Evolutionary conservation across 805 yeast species (phyloP).

Genomic region (Pichia heedii): DNA sequence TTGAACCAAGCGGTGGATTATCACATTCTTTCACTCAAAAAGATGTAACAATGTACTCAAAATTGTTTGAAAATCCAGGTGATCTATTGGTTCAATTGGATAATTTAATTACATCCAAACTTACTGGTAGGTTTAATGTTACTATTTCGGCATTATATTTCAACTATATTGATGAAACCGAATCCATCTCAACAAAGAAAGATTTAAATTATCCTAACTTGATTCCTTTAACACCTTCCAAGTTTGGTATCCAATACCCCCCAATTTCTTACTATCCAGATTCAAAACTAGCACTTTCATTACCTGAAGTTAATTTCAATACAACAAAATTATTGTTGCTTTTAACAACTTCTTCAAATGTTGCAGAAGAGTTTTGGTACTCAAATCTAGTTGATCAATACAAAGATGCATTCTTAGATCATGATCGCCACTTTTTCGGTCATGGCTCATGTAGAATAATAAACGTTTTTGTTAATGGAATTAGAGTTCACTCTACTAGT

Average conservation of each 20-base stretch:
- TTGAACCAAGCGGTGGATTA: conserved; percentile 55
- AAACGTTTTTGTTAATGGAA: conserved; percentile 51
- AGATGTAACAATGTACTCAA: conserved; percentile 51
- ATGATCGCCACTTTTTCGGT: conserved; percentile 38
- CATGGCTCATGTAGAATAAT: conserved; percentile 68
- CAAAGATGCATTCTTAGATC: conserved; percentile 29
- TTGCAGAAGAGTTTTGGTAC: conserved; percentile 81
- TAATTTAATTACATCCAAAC: conserved; percentile 44
- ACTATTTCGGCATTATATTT: conserved; percentile 44
- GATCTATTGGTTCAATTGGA: conserved; percentile 52
- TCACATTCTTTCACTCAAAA: conserved; percentile 45
- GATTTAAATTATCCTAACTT: conserved; percentile 16
- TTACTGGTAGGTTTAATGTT: conserved; percentile 55
- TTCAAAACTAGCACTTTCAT: conserved; percentile 26
- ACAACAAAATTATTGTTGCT: conserved; percentile 53
- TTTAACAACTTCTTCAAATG: conserved; percentile 64
- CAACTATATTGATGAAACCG: conserved; percentile 23
- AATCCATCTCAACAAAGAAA: not conserved
- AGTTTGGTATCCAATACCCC: conserved; percentile 18
- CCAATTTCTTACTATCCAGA: conserved; percentile 42
- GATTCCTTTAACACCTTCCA: conserved; percentile 28
- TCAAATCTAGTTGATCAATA: conserved; percentile 44
- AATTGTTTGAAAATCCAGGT: conserved; percentile 37
- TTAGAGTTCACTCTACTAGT: conserved; percentile 48
- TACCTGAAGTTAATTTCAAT: conserved; percentile 43